Base-by-base conservation (phyloP, 2,329 filamentous ascomycete genomes). In the Aspergillus sp. region DNA sequence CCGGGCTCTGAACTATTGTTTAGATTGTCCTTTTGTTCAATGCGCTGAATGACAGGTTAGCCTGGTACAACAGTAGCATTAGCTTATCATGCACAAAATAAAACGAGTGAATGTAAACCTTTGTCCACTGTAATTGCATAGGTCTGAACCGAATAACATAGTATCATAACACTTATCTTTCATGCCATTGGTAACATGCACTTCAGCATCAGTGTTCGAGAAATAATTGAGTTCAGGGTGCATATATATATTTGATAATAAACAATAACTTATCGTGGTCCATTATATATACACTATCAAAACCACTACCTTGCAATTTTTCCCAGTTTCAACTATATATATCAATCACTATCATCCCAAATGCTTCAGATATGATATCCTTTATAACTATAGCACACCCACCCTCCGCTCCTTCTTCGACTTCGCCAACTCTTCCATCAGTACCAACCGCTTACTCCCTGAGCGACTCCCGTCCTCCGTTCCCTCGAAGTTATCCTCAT, bases 371-470 rank as follows among this genome's bases (percentile, higher is more conserved):
- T 37, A 37, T 2, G n/a, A n/a, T 34, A 17, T 4, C 11, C 2
- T 4, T 4, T 39, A n/a, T 24, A 51, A 33, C 34, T 64, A 73
- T 52, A 73, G 50, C n/a, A 60, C 61, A 46, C 68, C 67, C 17
- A 20, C 54, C 9, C 68, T 61, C 15, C 30, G 46, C 13, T 58
- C 64, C 53, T 70, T 69, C 48, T 51, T 66, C 33, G 58, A 64
- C 64, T 69, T 75, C 2, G 68, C 73, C 68, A 77, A 60, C 61
- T 77, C 75, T 8, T 77, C 72, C 62, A 64, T 67, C 59, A 77
- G 54, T n/a, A 69, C 64, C 59, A 74, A 60, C 24, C 70, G 69
- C 56, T 73, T 71, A 8, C 51, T 58, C 2, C 73, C 74, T 17
- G 73, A 75, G 8, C 74, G 68, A 57, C 73, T 76, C 12, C 74